A percentile compares a stretch with the other conserved stretches of the same genome.
Evolutionary conservation across 2,329 filamentous ascomycete species (phyloP).

Genomic region (Penicillium aurantiogriseum): DNA sequence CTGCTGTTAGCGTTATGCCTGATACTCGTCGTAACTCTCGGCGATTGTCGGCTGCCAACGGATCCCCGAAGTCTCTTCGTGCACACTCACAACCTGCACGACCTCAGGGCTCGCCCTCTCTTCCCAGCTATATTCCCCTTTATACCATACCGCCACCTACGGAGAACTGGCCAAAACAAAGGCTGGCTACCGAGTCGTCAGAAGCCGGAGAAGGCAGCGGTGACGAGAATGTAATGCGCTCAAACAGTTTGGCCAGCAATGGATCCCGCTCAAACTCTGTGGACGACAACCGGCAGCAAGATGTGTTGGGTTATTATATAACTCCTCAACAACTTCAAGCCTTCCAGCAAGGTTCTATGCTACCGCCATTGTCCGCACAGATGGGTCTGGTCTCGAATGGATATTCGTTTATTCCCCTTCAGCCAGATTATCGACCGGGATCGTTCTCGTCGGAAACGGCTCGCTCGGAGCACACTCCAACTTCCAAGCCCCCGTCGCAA

Average conservation of each 20-base stretch:
- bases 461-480: constrained; percentile 26
- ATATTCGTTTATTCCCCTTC: constrained; percentile 34
- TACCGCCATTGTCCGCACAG: constrained; percentile 39
- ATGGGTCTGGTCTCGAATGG: constrained; percentile 41
- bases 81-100: constrained; percentile 54
- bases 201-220: constrained; percentile 35
- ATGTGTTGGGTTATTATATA: constrained; percentile 49
- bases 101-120: constrained; percentile 37
- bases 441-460: constrained; percentile 28
- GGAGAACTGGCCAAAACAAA: constrained; percentile 31
- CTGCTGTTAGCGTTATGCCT: constrained; percentile 38
- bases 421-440: constrained; percentile 35
- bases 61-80: constrained; percentile 43
- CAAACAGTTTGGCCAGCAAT: constrained; percentile 35
- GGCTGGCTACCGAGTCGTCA: constrained; percentile 33
- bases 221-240: constrained; percentile 31
- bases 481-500: constrained; percentile 21
- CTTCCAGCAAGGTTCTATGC: constrained; percentile 40
- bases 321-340: constrained; percentile 44
- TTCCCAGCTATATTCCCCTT: constrained; percentile 34
- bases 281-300: constrained; percentile 42
- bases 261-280: constrained; percentile 33
- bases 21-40: constrained; percentile 47
- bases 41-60: constrained; percentile 45
- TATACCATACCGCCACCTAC: constrained; percentile 33